These are phyloP conservation scores for Marasmius tenuissimus DNA, from an alignment of 1,284 basidiomycete species.

Conservation along the genomic window DNA sequence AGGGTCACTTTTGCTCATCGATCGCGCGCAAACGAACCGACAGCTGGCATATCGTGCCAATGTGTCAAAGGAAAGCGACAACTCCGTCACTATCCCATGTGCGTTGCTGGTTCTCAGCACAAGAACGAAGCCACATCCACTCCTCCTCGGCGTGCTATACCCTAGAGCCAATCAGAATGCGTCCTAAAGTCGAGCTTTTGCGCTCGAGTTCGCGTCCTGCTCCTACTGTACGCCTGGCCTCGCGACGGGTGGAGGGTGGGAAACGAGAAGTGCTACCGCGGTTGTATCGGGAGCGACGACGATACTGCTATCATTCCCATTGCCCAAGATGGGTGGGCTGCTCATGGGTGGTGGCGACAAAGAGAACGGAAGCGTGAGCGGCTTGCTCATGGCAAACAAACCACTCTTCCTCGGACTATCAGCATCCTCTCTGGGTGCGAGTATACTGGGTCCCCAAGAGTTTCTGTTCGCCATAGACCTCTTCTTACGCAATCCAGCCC, in stretches of 20 bases:
- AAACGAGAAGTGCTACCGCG: not conserved
- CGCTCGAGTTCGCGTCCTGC: not conserved
- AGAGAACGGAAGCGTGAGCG: not conserved
- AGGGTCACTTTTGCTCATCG: too few species aligned
- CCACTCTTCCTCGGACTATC: not conserved
- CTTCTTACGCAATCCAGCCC: slow-evolving; percentile 11
- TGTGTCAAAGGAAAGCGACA: too few species aligned
- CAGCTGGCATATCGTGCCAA: too few species aligned
- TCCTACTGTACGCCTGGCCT: not conserved
- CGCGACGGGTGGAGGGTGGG: not conserved
- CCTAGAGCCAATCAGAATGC: not conserved
- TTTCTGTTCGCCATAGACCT: slow-evolving; percentile 13
- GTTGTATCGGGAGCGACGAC: not conserved
- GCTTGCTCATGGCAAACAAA: not conserved
- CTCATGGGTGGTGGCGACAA: slow-evolving; percentile 1
- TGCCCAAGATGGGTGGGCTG: not conserved
- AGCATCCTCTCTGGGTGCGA: not conserved
- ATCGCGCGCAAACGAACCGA: too few species aligned
- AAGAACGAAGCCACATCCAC: not conserved
- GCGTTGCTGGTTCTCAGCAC: too few species aligned
- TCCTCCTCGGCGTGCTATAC: not conserved
- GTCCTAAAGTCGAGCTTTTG: not conserved
- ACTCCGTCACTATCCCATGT: too few species aligned
- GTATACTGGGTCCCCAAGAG: slow-evolving; percentile 10
- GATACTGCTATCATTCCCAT: not conserved